Evolutionary conservation across 257 asterid genomes (phyloP).

Genomic region (Apocynum venetum): DNA sequence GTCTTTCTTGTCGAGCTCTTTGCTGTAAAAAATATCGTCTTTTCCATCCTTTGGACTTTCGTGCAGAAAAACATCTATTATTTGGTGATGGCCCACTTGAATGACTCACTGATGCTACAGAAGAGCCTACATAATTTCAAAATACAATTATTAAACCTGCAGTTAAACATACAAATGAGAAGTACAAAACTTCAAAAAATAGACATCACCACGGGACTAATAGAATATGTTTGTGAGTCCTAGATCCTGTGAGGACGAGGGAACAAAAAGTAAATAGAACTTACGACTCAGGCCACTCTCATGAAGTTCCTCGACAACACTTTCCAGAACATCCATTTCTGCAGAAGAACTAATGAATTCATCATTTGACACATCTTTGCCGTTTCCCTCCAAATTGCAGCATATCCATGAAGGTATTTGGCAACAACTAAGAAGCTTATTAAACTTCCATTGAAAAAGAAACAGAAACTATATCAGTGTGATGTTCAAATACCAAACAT

Average conservation of each 20-base stretch:
- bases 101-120: constrained; percentile 36
- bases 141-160: neutral
- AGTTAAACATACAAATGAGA: neutral
- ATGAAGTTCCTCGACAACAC: constrained; percentile 36
- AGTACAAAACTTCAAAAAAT: neutral
- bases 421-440: constrained; percentile 51
- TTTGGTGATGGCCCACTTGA: constrained; percentile 42
- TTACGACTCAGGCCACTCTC: constrained; percentile 32
- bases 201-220: neutral
- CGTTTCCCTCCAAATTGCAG: constrained; percentile 80
- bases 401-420: constrained; percentile 78
- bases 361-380: constrained; percentile 40
- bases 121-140: constrained; percentile 46
- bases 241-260: neutral
- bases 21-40: constrained; percentile 59
- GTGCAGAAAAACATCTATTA: constrained; percentile 56
- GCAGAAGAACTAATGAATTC: constrained; percentile 51
- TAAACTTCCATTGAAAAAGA: constrained; percentile 42
- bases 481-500: neutral
- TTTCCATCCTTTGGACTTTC: constrained; percentile 78
- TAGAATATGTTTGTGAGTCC: neutral
- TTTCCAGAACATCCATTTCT: constrained; percentile 91
- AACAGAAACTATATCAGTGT: constrained; percentile 7
- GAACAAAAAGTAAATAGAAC: constrained; percentile 5
- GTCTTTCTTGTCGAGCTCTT: constrained; percentile 68